phyloP scores from a whole-genome alignment of 352 stramenopile species.

The Phytophthora fragariaefolia region DNA sequence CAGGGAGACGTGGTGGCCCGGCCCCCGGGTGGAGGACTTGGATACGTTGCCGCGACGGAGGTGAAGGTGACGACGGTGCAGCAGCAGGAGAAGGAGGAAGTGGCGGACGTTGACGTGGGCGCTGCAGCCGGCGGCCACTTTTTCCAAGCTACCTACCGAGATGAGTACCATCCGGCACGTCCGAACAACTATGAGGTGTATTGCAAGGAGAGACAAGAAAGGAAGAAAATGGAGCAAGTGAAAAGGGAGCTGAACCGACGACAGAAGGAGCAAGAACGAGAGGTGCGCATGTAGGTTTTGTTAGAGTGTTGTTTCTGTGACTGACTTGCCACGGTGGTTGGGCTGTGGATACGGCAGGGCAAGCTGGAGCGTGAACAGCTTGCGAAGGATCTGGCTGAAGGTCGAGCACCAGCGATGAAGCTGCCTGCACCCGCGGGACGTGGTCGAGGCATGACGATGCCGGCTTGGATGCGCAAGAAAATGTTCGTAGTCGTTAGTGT shows the following conservation, averaged over 20 bases:
- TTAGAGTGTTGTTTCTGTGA: not conserved
- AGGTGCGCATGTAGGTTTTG: constrained; percentile 39
- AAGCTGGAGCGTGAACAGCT: constrained; percentile 77
- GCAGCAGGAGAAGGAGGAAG: constrained; percentile 12
- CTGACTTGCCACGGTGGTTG: not conserved
- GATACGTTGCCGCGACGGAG: constrained; percentile 52
- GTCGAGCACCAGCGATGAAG: constrained; percentile 59
- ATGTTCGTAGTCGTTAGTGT: constrained; percentile 55
- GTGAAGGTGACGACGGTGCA: constrained; percentile 40
- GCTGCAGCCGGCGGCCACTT: constrained; percentile 45
- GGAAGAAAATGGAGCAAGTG: constrained; percentile 83
- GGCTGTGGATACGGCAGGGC: constrained; percentile 36
- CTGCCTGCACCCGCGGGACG: constrained; percentile 64
- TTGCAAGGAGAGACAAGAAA: constrained; percentile 79
- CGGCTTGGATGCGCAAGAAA: constrained; percentile 94
- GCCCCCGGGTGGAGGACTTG: constrained; percentile 29
- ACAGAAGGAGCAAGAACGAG: constrained; percentile 73
- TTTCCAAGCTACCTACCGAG: constrained; percentile 78
- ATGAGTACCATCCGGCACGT: constrained; percentile 88
- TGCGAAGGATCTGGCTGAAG: constrained; percentile 72
- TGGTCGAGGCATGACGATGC: constrained; percentile 90
- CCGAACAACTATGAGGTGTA: constrained; percentile 92
- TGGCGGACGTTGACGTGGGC: constrained; percentile 24
- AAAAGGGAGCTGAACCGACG: constrained; percentile 81
- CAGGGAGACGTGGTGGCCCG: constrained; percentile 15